Conservation (phyloP, 345 rosid species). For the Rhodomyrtus tomentosa region DNA sequence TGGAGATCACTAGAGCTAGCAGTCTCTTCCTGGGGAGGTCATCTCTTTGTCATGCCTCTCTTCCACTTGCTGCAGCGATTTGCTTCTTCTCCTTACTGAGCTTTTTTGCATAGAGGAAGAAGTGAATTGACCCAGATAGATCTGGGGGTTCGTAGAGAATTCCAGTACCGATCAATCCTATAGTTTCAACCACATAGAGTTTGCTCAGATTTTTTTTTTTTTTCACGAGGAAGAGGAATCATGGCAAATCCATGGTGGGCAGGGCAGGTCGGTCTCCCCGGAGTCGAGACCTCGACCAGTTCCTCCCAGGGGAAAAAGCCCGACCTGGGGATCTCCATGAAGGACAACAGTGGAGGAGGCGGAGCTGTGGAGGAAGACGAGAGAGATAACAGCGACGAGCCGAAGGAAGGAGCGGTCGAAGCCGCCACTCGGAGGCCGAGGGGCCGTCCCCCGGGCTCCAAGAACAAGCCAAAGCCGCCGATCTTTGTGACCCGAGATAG, state of each 20-base stretch:
- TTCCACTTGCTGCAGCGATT: not conserved
- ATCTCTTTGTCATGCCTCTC: not conserved
- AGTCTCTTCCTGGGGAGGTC: not conserved
- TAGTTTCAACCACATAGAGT: not conserved
- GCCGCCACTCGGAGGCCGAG: slow-evolving; percentile 26
- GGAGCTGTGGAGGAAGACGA: slow-evolving; percentile 22
- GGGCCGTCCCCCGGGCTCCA: slow-evolving; percentile 52
- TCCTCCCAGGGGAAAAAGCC: slow-evolving; percentile 22
- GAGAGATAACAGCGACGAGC: slow-evolving; percentile 35
- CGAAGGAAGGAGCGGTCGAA: slow-evolving; percentile 39
- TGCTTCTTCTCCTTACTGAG: not conserved
- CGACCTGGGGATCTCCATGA: slow-evolving; percentile 21
- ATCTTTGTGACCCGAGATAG: slow-evolving; percentile 49
- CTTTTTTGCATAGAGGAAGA: not conserved
- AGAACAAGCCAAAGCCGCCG: slow-evolving; percentile 49
- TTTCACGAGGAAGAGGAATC: not conserved
- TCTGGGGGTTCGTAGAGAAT: not conserved
- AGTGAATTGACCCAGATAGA: not conserved
- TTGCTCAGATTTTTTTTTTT: not conserved
- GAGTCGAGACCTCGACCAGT: slow-evolving; percentile 18
- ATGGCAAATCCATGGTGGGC: slow-evolving; percentile 76
- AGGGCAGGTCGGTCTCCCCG: slow-evolving; percentile 34
- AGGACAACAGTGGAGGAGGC: slow-evolving; percentile 3
- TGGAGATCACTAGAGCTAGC: not conserved
- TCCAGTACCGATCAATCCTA: not conserved